Conservation (phyloP, 257 asterid genomes). For the Primulina huaijiensis region DNA sequence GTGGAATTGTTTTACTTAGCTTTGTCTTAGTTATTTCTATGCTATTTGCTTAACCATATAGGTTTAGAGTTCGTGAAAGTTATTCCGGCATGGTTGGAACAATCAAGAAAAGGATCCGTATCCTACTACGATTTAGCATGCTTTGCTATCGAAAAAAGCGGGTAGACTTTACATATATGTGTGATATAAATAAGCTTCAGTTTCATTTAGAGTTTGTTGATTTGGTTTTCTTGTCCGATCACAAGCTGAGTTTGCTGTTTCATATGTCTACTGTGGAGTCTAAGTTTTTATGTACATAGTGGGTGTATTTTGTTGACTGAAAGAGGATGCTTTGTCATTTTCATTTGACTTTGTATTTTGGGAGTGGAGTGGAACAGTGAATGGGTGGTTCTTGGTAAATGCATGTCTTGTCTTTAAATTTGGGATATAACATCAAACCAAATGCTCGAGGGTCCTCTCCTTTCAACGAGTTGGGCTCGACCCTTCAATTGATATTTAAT, state of each 20-base stretch:
- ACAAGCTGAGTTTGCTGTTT: constrained; percentile 11
- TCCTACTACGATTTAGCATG: constrained; percentile 26
- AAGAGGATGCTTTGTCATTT: background rate
- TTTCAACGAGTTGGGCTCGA: too few relatives aligned
- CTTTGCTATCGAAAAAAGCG: constrained; percentile 18
- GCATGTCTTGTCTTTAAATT: constrained; percentile 6
- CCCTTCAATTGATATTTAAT: too few relatives aligned
- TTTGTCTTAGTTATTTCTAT: background rate
- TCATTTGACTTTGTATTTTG: background rate
- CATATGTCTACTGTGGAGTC: constrained; percentile 6
- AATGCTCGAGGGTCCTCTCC: too few relatives aligned
- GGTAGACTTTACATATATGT: constrained; percentile 10
- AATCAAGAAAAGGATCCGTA: constrained; percentile 31
- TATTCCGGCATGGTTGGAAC: constrained; percentile 31
- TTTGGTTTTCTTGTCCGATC: constrained; percentile 19
- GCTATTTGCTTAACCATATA: background rate
- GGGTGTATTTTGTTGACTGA: constrained; percentile 42
- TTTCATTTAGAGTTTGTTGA: constrained; percentile 8
- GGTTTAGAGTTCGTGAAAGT: constrained; percentile 22
- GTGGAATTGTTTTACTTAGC: constrained; percentile 23
- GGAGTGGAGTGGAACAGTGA: background rate
- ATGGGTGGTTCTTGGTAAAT: constrained; percentile 24
- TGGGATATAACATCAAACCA: too few relatives aligned
- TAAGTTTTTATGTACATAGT: constrained; percentile 14
- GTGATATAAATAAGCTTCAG: constrained; percentile 26